Conservation (phyloP, 1,284 basidiomycete genomes). For the Mycosarcoma mackinlayi region DNA sequence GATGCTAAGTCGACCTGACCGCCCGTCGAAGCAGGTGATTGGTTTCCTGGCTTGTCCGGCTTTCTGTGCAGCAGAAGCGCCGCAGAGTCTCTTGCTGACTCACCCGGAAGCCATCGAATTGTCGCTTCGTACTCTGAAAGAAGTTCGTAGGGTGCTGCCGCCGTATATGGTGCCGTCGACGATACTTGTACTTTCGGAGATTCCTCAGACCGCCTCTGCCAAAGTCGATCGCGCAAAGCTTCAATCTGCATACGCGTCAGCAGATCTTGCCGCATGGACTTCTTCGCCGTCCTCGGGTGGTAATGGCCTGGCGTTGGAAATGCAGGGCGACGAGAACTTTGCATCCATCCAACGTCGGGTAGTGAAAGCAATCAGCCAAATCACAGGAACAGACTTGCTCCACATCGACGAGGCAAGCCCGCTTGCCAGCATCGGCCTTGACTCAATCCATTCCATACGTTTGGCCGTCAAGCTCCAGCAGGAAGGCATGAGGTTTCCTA, state of each 20-base stretch:
- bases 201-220: slow-evolving; percentile 25
- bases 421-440: slow-evolving; percentile 13
- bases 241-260: slow-evolving; percentile 13
- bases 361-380: slow-evolving; percentile 4
- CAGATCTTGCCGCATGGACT: slow-evolving; percentile 4
- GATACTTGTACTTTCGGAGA: slow-evolving; percentile 8
- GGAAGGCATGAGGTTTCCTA: neutral
- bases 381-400: slow-evolving; percentile 6
- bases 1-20: slow-evolving; percentile 16
- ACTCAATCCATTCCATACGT: slow-evolving; percentile 19
- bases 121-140: slow-evolving; percentile 3
- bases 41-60: slow-evolving; percentile 16
- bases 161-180: slow-evolving; percentile 19
- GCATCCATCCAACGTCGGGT: neutral
- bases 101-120: slow-evolving; percentile 1
- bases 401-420: slow-evolving; percentile 12
- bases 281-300: neutral
- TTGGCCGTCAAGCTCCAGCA: slow-evolving; percentile 24
- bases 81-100: slow-evolving; percentile 3
- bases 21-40: slow-evolving; percentile 19
- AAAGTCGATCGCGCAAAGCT: slow-evolving; percentile 19
- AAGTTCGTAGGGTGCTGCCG: slow-evolving; percentile 4
- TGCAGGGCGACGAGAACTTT: neutral
- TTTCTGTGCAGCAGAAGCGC: slow-evolving; percentile 2
- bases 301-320: neutral